A percentile compares a stretch with the other conserved stretches of the same genome.
Evolutionary conservation across 306 rosid genomes (phyloP).

Genomic region (Vigna unguiculata): DNA sequence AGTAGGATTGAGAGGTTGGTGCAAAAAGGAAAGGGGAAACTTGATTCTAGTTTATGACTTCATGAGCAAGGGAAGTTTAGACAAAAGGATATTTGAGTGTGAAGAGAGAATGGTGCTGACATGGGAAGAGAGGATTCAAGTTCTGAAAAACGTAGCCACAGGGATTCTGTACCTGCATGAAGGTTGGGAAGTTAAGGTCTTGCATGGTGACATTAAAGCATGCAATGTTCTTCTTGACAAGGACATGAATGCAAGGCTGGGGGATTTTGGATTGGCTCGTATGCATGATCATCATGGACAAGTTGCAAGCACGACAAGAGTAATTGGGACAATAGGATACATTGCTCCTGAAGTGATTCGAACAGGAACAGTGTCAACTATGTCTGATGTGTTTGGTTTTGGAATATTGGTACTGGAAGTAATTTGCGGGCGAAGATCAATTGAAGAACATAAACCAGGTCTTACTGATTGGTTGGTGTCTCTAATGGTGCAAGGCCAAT

Average conservation of each 20-base stretch:
- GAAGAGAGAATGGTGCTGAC: slow-evolving; percentile 47
- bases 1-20: slow-evolving; percentile 79
- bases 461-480: slow-evolving; percentile 63
- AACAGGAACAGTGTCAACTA: slow-evolving; percentile 54
- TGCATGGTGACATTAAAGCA: slow-evolving; percentile 75
- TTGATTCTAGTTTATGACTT: slow-evolving; percentile 72
- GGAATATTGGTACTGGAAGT: slow-evolving; percentile 70
- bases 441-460: slow-evolving; percentile 59
- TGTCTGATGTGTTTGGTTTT: slow-evolving; percentile 66
- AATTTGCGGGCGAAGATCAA: slow-evolving; percentile 62
- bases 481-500: slow-evolving; percentile 45
- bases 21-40: slow-evolving; percentile 61
- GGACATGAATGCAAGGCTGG: slow-evolving; percentile 70
- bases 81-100: slow-evolving; percentile 65
- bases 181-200: slow-evolving; percentile 76
- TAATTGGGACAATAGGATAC: slow-evolving; percentile 71
- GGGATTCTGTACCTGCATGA: slow-evolving; percentile 72
- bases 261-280: slow-evolving; percentile 70
- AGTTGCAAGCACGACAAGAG: slow-evolving; percentile 55
- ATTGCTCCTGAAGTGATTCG: slow-evolving; percentile 68
- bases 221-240: slow-evolving; percentile 72
- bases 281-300: slow-evolving; percentile 60
- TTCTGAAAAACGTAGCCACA: slow-evolving; percentile 63
- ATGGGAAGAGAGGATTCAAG: slow-evolving; percentile 63
- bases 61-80: slow-evolving; percentile 73